These are phyloP conservation scores for Jackrogersella multiformis DNA, from an alignment of 495 filamentous ascomycete species.

Conservation along the genomic window DNA sequence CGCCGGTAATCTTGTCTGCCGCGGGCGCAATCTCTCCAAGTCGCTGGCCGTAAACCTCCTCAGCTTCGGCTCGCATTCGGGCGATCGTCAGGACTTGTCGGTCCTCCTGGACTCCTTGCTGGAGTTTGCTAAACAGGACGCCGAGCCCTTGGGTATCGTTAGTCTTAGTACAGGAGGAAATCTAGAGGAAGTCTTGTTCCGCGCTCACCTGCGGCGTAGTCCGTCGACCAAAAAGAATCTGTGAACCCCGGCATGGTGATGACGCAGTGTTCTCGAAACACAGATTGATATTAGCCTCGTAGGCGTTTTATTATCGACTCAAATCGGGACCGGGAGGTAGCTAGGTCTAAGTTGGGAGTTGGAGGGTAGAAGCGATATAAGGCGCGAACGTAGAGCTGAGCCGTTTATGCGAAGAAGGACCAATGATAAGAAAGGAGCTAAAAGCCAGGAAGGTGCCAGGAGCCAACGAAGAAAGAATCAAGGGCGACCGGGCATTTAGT, in stretches of 20 bases:
- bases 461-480: constrained; percentile 8
- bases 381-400: constrained; percentile 16
- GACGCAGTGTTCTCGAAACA: constrained; percentile 31
- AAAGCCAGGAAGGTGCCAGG: background rate
- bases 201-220: constrained; percentile 84
- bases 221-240: constrained; percentile 94
- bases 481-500: constrained; percentile 12
- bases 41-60: constrained; percentile 85
- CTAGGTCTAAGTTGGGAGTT: background rate
- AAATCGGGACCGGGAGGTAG: constrained; percentile 6
- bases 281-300: constrained; percentile 5
- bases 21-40: constrained; percentile 84
- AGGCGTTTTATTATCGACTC: constrained; percentile 8
- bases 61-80: constrained; percentile 93
- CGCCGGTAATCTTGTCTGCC: constrained; percentile 82
- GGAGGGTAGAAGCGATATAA: background rate
- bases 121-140: constrained; percentile 95
- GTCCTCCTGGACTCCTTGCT: constrained; percentile 95
- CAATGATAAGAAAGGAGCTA: constrained; percentile 9
- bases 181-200: constrained; percentile 8
- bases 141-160: constrained; percentile 72
- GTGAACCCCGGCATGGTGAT: constrained; percentile 82
- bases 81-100: constrained; percentile 91
- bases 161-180: background rate
- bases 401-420: constrained; percentile 28